Base-by-base conservation (phyloP, 139 green algal genomes). In the Auxenochlorella pyrenoidosa region DNA sequence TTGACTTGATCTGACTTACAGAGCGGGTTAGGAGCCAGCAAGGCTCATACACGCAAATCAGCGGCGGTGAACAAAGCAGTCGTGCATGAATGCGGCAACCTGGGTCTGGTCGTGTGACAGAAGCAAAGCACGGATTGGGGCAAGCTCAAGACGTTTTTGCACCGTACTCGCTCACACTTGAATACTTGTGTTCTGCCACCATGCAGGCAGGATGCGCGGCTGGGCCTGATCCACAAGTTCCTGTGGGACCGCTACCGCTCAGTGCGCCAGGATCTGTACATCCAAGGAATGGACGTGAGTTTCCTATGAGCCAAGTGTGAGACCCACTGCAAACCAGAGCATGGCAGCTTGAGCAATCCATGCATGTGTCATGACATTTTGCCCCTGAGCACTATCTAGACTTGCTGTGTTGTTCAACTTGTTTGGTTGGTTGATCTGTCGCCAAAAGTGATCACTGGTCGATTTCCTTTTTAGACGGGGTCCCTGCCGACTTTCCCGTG, bases 171-270 rank as follows among this genome's bases (percentile, higher is more conserved):
- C 19, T 41, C 34, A 77, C 10, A 34, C 65, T 6, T 18, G 38
- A 75, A 1, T 71, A 30, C 26, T 16, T 38, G 81, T 40, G 28
- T 70, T 65, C 60, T 47, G 15, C 75, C 70, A 18, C 34, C 34
- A 75, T 30, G 70, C 79, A 85, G 79, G 44, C 24, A 66, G 32
- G 84, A 88, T 66, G 84, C 59, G 12, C 73, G 84, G 32, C 59
- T 88, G 59, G 89, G 89, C 15, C 89, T 90, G 58, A 87, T 96
- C 44, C 96, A 98, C 89, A 92, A 91, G 71, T 98, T 98, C 79
- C 91, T 98, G 84, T 98, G 96, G 96, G 96, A 98, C 87, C 89
- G 96, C 24, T 98, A 96, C 89, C 88, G 96, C 32, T 91, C 91
- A 59, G 89, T 98, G 41, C 93, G 95, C 28, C 92, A 95, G 81